Evolutionary conservation across 805 yeast species (phyloP), one percentile per base, ranked within the genome.

Genomic region (Wickerhamiella occidentalis): DNA sequence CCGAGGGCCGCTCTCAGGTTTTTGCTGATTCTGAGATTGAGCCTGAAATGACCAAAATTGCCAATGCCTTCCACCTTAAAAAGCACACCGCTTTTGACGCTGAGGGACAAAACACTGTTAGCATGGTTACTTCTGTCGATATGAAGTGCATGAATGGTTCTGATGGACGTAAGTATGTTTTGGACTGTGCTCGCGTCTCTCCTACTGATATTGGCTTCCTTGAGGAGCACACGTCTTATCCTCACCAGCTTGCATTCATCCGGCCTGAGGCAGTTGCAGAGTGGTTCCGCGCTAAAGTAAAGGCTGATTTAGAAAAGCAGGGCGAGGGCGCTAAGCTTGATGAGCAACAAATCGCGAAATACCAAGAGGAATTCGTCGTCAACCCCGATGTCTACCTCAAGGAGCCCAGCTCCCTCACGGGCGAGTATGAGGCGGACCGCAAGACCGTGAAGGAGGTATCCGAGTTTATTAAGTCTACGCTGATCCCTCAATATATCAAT

Each of bases 201-300:
- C 97, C 96, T 33, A 69, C 82, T 47, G 98, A 90, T 67, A 72
- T 87, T 51, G 77, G 74, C 52, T 88, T 88, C 61, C 73, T 77
- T 49, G 88, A 82, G 51, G 36, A 22, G 6, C 59, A 60, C 33
- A 65, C 68, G 3, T 63, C 64, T n/a, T 88, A 87, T 62, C 95
- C 96, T 15, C 96, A 86, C 61, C 76, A 77, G 55, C 85, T 86
- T 65, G 72, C 83, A 12, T 75, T 83, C 22, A 60, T 90, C 41
- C 80, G 97, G 68, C 79, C 79, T 55, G 97, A 90, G 67, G 92
- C 95, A 15, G 78, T 90, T 44, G 90, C 80, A 56, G 85, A 80
- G 58, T 90, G 95, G 96, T 85, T 92, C 81, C 76, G 76, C 60
- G 65, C 77, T 52, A 77, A 80, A 61, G 74, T 82, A 2, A 75